These are phyloP conservation scores for Pistacia vera DNA, from an alignment of 345 rosid species.

Conservation along the genomic window DNA sequence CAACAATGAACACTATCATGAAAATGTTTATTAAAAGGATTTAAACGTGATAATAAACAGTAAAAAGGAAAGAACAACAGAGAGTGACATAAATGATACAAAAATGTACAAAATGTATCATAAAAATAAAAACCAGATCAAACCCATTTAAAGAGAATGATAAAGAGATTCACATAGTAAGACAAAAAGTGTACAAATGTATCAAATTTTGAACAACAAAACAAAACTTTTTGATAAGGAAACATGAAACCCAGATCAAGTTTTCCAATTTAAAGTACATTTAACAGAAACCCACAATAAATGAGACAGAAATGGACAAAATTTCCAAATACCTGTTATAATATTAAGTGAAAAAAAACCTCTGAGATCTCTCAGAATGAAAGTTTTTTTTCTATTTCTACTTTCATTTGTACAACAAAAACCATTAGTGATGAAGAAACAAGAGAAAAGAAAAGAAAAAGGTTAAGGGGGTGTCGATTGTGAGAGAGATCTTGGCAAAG, in stretches of 20 bases:
- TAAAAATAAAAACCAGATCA: background rate
- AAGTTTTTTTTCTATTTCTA: background rate
- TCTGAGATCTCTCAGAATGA: slow-evolving; percentile 11
- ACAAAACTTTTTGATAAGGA: background rate
- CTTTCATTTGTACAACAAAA: background rate
- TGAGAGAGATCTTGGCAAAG: slow-evolving; percentile 8
- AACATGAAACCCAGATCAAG: slow-evolving; percentile 4
- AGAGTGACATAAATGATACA: background rate
- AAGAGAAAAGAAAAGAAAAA: background rate
- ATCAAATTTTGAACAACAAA: slow-evolving; percentile 1
- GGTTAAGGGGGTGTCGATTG: background rate
- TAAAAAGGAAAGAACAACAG: background rate
- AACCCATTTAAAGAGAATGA: slow-evolving; percentile 1
- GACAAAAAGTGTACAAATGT: background rate
- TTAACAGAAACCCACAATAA: background rate
- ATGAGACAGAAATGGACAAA: slow-evolving; percentile 8
- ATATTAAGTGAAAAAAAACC: background rate
- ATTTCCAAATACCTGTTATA: slow-evolving; percentile 14
- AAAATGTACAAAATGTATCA: background rate
- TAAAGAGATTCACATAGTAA: background rate
- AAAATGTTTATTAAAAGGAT: background rate
- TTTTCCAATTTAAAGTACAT: background rate
- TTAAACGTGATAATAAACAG: slow-evolving; percentile 14
- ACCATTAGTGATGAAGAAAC: background rate
- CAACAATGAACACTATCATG: background rate